Evolutionary conservation across 1,284 basidiomycete species (phyloP).

Genomic region (Naganishia cerealis): DNA sequence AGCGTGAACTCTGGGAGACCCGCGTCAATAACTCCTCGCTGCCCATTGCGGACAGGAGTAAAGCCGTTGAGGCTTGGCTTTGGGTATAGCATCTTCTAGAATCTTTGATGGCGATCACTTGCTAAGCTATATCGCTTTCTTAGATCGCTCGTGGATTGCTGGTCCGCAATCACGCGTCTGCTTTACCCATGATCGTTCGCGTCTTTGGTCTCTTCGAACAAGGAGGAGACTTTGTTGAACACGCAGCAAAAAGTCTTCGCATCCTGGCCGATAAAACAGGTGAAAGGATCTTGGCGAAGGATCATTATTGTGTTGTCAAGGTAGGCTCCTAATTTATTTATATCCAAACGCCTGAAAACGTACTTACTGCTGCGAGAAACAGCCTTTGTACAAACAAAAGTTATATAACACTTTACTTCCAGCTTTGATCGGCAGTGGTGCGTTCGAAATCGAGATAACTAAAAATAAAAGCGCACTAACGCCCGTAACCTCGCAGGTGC

Average conservation of each 20-base stretch:
- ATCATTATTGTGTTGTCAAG: constrained; percentile 73
- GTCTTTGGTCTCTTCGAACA: constrained; percentile 71
- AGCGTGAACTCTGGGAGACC: constrained; percentile 51
- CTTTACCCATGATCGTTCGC: constrained; percentile 62
- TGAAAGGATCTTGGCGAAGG: constrained; percentile 69
- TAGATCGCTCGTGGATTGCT: constrained; percentile 77
- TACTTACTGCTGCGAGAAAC: not conserved
- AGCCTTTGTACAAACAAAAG: constrained; percentile 84
- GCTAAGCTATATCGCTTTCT: not conserved
- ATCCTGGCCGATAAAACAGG: constrained; percentile 60
- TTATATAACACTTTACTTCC: constrained; percentile 75
- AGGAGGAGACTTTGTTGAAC: constrained; percentile 46
- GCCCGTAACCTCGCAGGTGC: constrained; percentile 50
- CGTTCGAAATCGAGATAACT: constrained; percentile 42
- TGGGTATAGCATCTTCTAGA: constrained; percentile 61
- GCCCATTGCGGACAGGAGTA: constrained; percentile 33
- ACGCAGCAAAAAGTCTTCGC: constrained; percentile 71
- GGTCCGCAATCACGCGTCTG: constrained; percentile 66
- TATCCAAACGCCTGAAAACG: not conserved
- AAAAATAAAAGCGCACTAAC: not conserved
- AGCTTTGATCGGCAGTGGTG: constrained; percentile 65
- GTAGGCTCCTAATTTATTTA: constrained; percentile 55
- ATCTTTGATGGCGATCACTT: not conserved
- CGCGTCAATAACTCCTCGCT: constrained; percentile 36
- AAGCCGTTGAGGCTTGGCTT: constrained; percentile 65